Base-by-base conservation (phyloP, 257 asterid genomes). In the Forsythia suspensa region DNA sequence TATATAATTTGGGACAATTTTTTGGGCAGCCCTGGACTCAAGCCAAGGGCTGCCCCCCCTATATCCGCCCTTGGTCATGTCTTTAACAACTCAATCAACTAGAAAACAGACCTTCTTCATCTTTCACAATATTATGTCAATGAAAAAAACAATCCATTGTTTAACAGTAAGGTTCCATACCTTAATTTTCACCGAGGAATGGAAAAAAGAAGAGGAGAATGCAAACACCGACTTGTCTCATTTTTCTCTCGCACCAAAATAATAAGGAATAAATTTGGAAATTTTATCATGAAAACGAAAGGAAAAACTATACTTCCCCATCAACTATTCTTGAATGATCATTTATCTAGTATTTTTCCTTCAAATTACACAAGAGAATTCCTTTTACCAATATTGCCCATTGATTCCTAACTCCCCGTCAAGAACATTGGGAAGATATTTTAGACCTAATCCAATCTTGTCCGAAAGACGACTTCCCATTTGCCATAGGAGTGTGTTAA, bases 61-160 rank as follows among this genome's bases (percentile, higher is more conserved):
- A n/a, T n/a, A n/a, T n/a, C n/a, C n/a, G n/a, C n/a, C n/a, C n/a
- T n/a, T n/a, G 95, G 88, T 74, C 97, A 98, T 89, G 99, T 93
- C 99, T 95, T 86, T 79, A 88, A 11, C 82, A 86, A 81, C 65
- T 65, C 87, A 78, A 76, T 83, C 73, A 79, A 70, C 88, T 79
- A 82, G 77, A 41, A 24, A 36, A 9, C n/a, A n/a, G n/a, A n/a
- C n/a, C 20, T 15, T 51, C 59, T 51, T 51, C 15, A 0, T 51
- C 21, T 51, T 51, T 51, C 61, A 51, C 24, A 15, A 51, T 11
- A 51, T 55, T 55, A 51, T 15, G 61, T 15, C n/a, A 16, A 55
- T 37, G 29, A 39, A 57, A 65, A 72, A 73, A 39, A 66, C 43
- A 24, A 80, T 39, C 16, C 7, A 52, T 20, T 8, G 0, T 36